Percentiles rank a stretch among this genome's conserved stretches.
Conservation (phyloP, 176 grass and related monocot species). For the Oryza brachyantha region DNA sequence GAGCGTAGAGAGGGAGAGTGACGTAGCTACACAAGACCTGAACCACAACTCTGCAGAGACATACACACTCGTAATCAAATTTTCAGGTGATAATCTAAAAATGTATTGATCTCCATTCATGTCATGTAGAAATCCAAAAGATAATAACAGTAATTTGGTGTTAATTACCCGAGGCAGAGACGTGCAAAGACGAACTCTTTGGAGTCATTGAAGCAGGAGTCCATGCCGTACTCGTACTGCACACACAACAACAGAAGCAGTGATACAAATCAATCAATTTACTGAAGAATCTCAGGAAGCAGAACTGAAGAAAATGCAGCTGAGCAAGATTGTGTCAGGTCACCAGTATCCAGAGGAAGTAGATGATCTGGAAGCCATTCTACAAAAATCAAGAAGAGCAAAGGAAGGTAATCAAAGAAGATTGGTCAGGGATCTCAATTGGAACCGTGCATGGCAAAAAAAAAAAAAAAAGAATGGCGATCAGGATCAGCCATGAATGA, state of each 20-base stretch:
- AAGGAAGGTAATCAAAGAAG: neutral
- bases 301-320: neutral
- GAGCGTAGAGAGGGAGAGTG: constrained; percentile 69
- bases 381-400: constrained; percentile 19
- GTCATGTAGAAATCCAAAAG: neutral
- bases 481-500: too few relatives aligned
- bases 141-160: neutral
- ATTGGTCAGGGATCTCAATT: too few relatives aligned
- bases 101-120: neutral
- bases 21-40: constrained; percentile 89
- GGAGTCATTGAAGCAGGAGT: constrained; percentile 88
- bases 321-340: neutral
- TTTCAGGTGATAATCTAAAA: neutral
- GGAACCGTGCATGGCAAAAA: too few relatives aligned
- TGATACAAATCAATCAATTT: neutral
- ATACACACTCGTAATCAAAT: neutral
- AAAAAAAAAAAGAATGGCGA: too few relatives aligned
- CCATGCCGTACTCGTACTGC: constrained; percentile 92
- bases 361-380: constrained; percentile 93
- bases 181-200: constrained; percentile 48
- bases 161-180: constrained; percentile 71
- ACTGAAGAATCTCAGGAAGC: neutral
- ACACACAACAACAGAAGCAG: neutral
- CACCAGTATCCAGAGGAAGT: constrained; percentile 98
- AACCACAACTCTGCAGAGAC: constrained; percentile 47